These are phyloP conservation scores for Fusarium fujikuroi DNA, from an alignment of 2,329 filamentous ascomycete species.

Conservation along the genomic window DNA sequence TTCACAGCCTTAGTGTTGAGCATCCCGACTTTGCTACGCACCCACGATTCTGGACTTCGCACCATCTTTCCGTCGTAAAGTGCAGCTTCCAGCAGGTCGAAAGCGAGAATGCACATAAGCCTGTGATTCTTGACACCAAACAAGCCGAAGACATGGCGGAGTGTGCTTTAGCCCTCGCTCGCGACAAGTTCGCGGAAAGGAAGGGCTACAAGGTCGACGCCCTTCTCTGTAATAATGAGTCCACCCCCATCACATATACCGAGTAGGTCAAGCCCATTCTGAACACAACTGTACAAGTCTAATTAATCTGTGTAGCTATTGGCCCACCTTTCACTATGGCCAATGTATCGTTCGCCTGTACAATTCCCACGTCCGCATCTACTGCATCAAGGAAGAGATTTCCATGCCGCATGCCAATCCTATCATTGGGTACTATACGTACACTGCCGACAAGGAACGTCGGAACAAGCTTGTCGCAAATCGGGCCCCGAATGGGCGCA, in stretches of 20 bases:
- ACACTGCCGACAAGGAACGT: neutral
- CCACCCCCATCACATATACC: neutral
- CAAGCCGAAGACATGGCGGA: rapidly evolving
- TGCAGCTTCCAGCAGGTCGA: neutral
- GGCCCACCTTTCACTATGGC: neutral
- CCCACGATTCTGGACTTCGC: neutral
- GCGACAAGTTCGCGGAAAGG: too few relatives aligned
- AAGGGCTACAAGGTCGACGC: too few relatives aligned
- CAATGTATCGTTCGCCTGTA: neutral
- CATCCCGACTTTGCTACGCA: neutral
- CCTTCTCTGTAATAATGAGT: neutral
- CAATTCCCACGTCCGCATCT: rapidly evolving
- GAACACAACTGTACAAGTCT: neutral
- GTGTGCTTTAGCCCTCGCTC: neutral
- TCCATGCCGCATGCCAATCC: neutral
- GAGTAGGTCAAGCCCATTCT: rapidly evolving
- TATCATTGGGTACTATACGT: neutral
- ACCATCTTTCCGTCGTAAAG: neutral
- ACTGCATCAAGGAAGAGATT: rapidly evolving
- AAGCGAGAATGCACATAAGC: neutral
- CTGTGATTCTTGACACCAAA: neutral
- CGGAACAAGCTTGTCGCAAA: too few relatives aligned
- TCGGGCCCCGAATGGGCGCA: too few relatives aligned
- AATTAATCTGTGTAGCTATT: neutral
- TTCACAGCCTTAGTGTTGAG: neutral